A percentile compares a stretch with the other conserved stretches of the same genome.
Conservation (phyloP, 2,329 filamentous ascomycete genomes). For the Zymoseptoria tritici region DNA sequence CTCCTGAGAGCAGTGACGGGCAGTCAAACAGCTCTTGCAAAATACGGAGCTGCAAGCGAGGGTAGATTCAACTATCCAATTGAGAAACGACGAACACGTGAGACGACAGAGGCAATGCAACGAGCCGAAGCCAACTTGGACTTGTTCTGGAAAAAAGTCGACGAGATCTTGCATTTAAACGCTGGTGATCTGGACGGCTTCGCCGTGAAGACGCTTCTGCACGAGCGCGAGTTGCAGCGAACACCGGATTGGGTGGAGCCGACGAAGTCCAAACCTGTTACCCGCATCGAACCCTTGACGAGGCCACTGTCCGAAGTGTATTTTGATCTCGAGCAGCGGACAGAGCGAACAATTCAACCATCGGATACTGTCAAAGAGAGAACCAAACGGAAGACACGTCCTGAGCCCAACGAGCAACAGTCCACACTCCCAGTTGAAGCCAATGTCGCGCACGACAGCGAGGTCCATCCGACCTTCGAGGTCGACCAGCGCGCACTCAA, state of each 20-base stretch:
- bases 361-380: neutral
- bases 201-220: neutral
- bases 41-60: constrained; percentile 1
- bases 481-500: constrained; percentile 35
- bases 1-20: constrained; percentile 1
- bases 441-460: too few species aligned
- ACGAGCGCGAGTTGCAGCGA: constrained; percentile 7
- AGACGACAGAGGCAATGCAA: constrained; percentile 7
- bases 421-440: neutral
- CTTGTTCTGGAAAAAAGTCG: constrained; percentile 10
- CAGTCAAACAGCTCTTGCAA: constrained; percentile 1
- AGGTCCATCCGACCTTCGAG: constrained; percentile 20
- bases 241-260: constrained; percentile 11
- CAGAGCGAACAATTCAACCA: constrained; percentile 3
- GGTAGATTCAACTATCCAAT: constrained; percentile 5
- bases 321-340: constrained; percentile 18
- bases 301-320: constrained; percentile 20
- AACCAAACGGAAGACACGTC: neutral
- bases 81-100: constrained; percentile 7
- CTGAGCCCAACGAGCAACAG: neutral
- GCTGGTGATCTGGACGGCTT: constrained; percentile 1
- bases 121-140: constrained; percentile 4
- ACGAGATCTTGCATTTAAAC: neutral
- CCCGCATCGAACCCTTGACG: neutral
- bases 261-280: neutral